A percentile compares a stretch with the other conserved stretches of the same genome.
phyloP scores from a whole-genome alignment of 441 rosid genomes.

The Cnidoscolus chayamansa region DNA sequence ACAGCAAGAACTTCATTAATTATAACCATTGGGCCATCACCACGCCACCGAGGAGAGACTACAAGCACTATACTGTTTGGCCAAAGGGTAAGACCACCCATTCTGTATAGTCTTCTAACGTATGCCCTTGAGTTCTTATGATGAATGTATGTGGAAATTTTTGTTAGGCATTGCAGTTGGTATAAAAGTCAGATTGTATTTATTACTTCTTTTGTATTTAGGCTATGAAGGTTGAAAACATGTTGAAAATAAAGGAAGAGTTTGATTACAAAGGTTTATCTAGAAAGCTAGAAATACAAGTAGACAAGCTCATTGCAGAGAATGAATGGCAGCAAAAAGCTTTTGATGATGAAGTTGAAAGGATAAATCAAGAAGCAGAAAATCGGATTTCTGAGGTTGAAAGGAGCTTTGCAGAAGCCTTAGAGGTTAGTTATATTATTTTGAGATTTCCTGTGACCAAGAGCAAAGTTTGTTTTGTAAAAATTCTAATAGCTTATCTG shows the following conservation, averaged over 20 bases:
- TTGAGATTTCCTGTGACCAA: background rate
- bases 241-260: conserved; percentile 98
- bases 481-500: background rate
- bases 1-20: conserved; percentile 93
- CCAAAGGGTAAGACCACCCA: conserved; percentile 62
- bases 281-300: conserved; percentile 83
- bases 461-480: background rate
- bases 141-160: background rate
- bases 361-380: conserved; percentile 71
- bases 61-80: conserved; percentile 97
- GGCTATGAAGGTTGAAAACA: conserved; percentile 99
- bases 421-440: conserved; percentile 60
- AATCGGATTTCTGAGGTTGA: conserved; percentile 72
- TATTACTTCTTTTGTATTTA: conserved; percentile 25
- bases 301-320: conserved; percentile 88
- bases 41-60: conserved; percentile 99
- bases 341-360: conserved; percentile 81
- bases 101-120: background rate
- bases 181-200: background rate
- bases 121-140: background rate
- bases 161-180: background rate
- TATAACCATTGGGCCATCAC: conserved; percentile 96
- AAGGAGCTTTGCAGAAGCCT: conserved; percentile 75
- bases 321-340: conserved; percentile 91
- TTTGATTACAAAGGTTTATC: conserved; percentile 96